These are phyloP conservation scores for Plectosphaerella cucumerina DNA, from an alignment of 2,329 filamentous ascomycete species.

Conservation along the genomic window DNA sequence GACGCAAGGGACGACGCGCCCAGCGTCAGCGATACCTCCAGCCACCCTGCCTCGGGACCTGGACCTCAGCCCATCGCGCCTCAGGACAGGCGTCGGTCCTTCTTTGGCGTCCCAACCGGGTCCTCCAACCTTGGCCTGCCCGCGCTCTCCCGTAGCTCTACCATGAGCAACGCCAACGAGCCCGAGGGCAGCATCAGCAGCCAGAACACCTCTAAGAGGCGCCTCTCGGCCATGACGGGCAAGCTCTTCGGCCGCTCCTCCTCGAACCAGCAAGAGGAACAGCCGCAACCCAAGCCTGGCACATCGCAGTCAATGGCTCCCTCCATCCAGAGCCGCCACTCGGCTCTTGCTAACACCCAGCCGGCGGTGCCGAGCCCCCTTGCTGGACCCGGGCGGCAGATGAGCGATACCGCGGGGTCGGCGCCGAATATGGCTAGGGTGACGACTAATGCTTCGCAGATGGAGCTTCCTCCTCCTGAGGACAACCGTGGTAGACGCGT, in stretches of 20 bases:
- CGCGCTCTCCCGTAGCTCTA: conserved; percentile 18
- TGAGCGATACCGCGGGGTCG: conserved; percentile 16
- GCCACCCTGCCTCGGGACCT: conserved; percentile 10
- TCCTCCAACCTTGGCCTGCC: conserved; percentile 4
- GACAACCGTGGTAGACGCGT: conserved; percentile 17
- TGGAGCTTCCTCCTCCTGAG: conserved; percentile 8
- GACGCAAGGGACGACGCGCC: neutral
- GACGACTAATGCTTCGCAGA: neutral
- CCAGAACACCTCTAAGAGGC: conserved; percentile 30
- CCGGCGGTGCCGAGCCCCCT: conserved; percentile 4
- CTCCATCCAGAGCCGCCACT: conserved; percentile 13
- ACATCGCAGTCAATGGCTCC: conserved; percentile 16
- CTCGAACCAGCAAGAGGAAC: conserved; percentile 12
- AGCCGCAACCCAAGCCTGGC: conserved; percentile 11
- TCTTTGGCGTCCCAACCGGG: conserved; percentile 25
- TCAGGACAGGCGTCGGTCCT: conserved; percentile 33
- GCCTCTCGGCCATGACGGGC: conserved; percentile 36
- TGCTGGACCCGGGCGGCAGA: conserved; percentile 6
- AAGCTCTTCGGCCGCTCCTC: conserved; percentile 21
- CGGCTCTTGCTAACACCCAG: conserved; percentile 3
- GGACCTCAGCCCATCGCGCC: conserved; percentile 12
- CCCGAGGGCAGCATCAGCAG: conserved; percentile 3
- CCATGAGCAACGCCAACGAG: conserved; percentile 18
- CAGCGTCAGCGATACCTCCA: conserved; percentile 13
- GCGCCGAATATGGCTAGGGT: conserved; percentile 5